Base-by-base conservation (phyloP, 495 filamentous ascomycete species). In the Penicillium bovifimosum region DNA sequence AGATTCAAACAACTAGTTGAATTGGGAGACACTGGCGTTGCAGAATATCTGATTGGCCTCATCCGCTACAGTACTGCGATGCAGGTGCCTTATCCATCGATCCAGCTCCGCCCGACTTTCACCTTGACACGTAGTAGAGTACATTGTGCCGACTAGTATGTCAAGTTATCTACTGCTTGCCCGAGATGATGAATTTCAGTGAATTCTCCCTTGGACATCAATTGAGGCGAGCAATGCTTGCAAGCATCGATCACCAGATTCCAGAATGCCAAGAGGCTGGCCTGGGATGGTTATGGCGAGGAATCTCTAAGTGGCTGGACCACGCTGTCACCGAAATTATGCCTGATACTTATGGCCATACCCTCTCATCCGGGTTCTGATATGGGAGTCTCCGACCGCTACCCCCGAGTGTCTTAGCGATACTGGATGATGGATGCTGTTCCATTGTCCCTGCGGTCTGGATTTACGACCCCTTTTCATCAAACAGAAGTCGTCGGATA, bases 161-260 rank as follows among this genome's bases (percentile, higher is more conserved):
- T 29, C 24, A 6, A 14, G 17, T 9, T n/a, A 32, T 20, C 14
- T 50, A 69, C 63, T 31, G 60, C 60, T 26, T 65, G 64, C 58
- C 60, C 63, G 11, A 39, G 34, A 27, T 57, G 51, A 3, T 62
- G 55, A 40, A 65, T 40, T 1, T 33, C 41, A 4, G 29, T 41
- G 34, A 62, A 67, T 1, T 64, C 54, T 27, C 61, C 55, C 10
- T 52, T 40, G 16, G 53, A 58, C 18, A 53, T 61, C 5, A 66
- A 27, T 18, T 62, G 13, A 72, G 60, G 3, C 67, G 67, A 8
- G 65, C 60, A 41, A 69, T 64, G 0, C 67, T 67, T 64, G 0
- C 67, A 65, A 2, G 66, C 68, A 2, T 67, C 61, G 28, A 68
- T 47, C 7, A 71, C 44, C 0, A 68, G 39, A 5, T 68, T 52